Evolutionary conservation across 805 yeast genomes (phyloP).

Genomic region (Yarrowia sp.): DNA sequence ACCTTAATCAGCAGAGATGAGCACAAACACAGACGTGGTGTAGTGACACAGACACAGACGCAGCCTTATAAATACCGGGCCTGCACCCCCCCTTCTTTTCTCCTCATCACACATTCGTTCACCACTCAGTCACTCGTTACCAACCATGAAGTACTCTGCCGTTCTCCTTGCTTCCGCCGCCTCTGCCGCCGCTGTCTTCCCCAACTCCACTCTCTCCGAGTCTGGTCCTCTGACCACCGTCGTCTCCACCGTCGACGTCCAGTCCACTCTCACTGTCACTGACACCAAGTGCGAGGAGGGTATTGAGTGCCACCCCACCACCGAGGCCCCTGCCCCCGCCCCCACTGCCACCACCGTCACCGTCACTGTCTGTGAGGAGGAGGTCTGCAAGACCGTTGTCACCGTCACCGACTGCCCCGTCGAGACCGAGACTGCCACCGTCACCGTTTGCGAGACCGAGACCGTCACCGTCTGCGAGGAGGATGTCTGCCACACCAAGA

Average conservation of each 20-base stretch:
- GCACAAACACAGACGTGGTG: neutral
- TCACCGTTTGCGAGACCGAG: constrained; percentile 36
- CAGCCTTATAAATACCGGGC: constrained; percentile 20
- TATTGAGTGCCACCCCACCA: constrained; percentile 34
- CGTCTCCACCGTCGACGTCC: constrained; percentile 33
- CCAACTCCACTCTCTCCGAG: constrained; percentile 29
- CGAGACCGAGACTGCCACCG: constrained; percentile 35
- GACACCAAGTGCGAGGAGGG: constrained; percentile 32
- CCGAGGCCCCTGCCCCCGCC: constrained; percentile 32
- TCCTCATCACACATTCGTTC: constrained; percentile 23
- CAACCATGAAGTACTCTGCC: constrained; percentile 31
- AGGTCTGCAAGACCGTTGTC: constrained; percentile 36
- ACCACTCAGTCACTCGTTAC: constrained; percentile 26
- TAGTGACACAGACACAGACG: neutral
- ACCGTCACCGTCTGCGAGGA: constrained; percentile 37
- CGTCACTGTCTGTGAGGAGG: constrained; percentile 38
- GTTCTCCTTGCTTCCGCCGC: constrained; percentile 34
- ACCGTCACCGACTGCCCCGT: constrained; percentile 37
- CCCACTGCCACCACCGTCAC: constrained; percentile 32
- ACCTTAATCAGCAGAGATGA: neutral
- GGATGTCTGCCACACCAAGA: constrained; percentile 35
- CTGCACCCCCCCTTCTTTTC: neutral
- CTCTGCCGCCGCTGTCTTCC: constrained; percentile 35
- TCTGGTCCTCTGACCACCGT: constrained; percentile 28
- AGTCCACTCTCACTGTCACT: constrained; percentile 27